Evolutionary conservation across 768 basidiomycete genomes (phyloP), one percentile per base, ranked within the genome.

Genomic region (Termitomyces sp.): DNA sequence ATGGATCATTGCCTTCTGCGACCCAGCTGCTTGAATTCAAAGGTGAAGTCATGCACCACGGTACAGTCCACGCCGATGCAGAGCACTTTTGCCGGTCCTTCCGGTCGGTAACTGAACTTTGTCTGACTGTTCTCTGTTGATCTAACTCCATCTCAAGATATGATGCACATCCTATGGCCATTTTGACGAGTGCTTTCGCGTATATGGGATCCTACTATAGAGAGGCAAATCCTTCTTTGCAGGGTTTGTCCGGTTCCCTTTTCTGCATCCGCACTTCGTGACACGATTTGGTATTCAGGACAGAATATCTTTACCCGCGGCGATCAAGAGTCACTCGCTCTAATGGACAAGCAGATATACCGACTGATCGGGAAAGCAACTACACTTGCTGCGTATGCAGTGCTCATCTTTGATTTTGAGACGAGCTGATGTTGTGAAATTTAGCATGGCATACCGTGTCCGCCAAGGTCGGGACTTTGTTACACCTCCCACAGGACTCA

Each of bases 311-410:
- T 77, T 70, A 93, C 89, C 4, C 82, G 80, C 58, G 87, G 86
- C 7, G 82, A 87, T 69, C 70, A 76, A 32, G 78, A 69, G 0
- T 91, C 91, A 3, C 80, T 95, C 6, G 86, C 80, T 30, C 77
- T 83, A 49, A 91, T 96, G 88, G 94, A 95, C 72, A 93, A 92
- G 77, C 94, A 95, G 71, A 94, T 95, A 46, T 93, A 87, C 70
- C 79, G 93, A 64, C 74, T 95, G 5, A 89, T 94, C 55, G 93
- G 94, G 46, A 95, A 95, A 69, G 87, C 89, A 9, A 93, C 89
- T 5, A 93, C 92, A 0, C 77, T 95, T 43, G 93, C 93, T 61
- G 92, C 93, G 83, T 91, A 54, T 14, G 52, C n/a, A 41, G 62
- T 50, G 86, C 76, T 32, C 20, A 50, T 32, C 32, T 38, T 52